Conservation (phyloP, 441 rosid genomes). For the Arabidopsis lyrata region DNA sequence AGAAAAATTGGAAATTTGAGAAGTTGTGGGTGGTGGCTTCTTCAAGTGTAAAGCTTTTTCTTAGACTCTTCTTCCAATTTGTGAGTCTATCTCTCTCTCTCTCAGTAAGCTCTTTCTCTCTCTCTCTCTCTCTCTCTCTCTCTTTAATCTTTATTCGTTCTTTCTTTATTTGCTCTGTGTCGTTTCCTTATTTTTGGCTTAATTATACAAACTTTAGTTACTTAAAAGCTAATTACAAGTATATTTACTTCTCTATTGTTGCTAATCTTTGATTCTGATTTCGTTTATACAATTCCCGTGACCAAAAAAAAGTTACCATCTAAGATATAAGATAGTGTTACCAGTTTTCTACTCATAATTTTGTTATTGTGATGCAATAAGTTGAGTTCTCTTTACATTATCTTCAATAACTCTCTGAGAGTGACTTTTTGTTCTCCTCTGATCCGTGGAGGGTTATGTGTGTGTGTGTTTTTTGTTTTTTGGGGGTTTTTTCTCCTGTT, state of each 20-base stretch:
- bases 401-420: neutral
- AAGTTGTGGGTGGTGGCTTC: conserved; percentile 46
- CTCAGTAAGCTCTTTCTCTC: conserved; percentile 50
- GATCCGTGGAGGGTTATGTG: conserved; percentile 32
- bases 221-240: neutral
- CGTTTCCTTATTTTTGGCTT: conserved; percentile 3
- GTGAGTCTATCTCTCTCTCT: conserved; percentile 47
- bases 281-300: conserved; percentile 10
- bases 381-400: neutral
- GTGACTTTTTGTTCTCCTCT: conserved; percentile 12
- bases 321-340: conserved; percentile 28
- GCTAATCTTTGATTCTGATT: conserved; percentile 9
- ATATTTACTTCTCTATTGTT: neutral
- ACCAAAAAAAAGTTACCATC: conserved; percentile 13
- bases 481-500: conserved; percentile 6
- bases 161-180: conserved; percentile 18
- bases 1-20: conserved; percentile 45
- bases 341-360: conserved; percentile 4
- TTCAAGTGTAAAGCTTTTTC: conserved; percentile 36
- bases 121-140: conserved; percentile 4
- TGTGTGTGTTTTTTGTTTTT: neutral
- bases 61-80: conserved; percentile 50
- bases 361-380: conserved; percentile 7
- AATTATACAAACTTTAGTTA: neutral
- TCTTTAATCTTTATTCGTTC: conserved; percentile 6